Percentiles rank a stretch among this genome's conserved stretches.
phyloP scores from a whole-genome alignment of 805 yeast species.

The Sugiyamaella smithiae region DNA sequence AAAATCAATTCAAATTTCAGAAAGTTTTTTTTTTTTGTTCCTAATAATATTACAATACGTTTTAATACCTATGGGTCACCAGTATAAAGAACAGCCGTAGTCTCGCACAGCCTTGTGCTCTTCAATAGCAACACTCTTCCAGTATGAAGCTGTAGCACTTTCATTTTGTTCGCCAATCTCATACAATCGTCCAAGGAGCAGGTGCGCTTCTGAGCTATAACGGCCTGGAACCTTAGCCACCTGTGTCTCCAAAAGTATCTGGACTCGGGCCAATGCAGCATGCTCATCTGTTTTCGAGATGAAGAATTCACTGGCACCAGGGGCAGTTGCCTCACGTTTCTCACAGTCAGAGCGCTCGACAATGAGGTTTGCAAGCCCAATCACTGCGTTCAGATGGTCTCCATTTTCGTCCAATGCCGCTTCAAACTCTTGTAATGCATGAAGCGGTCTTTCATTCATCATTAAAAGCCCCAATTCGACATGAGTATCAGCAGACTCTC shows the following conservation, averaged over 20 bases:
- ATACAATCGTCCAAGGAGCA: constrained; percentile 60
- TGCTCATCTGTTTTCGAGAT: constrained; percentile 53
- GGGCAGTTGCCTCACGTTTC: not conserved
- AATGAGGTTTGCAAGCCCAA: constrained; percentile 36
- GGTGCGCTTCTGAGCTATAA: constrained; percentile 62
- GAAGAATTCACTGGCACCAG: constrained; percentile 33
- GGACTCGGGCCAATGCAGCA: constrained; percentile 53
- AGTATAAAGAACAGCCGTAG: constrained; percentile 26
- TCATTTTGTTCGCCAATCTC: constrained; percentile 55
- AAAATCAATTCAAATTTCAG: too few relatives aligned
- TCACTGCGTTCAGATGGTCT: constrained; percentile 49
- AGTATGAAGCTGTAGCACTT: constrained; percentile 48
- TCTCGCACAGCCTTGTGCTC: constrained; percentile 56
- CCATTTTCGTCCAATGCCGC: constrained; percentile 50
- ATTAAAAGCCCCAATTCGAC: constrained; percentile 49
- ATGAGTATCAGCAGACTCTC: constrained; percentile 48
- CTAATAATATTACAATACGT: not conserved
- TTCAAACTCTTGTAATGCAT: constrained; percentile 64
- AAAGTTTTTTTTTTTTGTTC: not conserved
- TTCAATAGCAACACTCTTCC: constrained; percentile 62
- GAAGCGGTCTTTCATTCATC: constrained; percentile 39
- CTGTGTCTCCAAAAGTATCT: constrained; percentile 40
- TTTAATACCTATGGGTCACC: not conserved
- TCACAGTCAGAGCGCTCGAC: constrained; percentile 15
- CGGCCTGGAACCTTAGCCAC: constrained; percentile 42